Base-by-base conservation (phyloP, 2,329 filamentous ascomycete genomes). In the Mycocentrospora acerina region DNA sequence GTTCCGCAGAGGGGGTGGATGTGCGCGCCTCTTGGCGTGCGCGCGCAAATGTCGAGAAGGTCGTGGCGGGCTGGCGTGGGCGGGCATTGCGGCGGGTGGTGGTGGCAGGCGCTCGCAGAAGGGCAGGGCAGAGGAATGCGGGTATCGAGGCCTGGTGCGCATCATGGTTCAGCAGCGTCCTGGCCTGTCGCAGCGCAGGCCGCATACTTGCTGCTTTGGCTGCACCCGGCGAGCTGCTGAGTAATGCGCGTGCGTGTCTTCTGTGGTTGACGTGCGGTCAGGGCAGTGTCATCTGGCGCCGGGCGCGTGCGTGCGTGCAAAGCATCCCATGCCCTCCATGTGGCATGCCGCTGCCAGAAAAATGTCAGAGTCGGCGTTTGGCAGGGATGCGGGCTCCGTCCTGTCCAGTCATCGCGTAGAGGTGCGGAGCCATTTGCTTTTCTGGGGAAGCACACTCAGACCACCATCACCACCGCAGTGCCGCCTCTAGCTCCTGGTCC, bases 71-170 rank as follows among this genome's bases (percentile, higher is more conserved):
- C 22, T 24, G 37, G 16, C 35, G 4, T 8, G 38, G 4, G 24
- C 32, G 34, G 8, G 42, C 27, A 29, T 35, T 42, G 16, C 42
- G 52, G 31, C 42, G 29, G 12, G 53, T 27, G 12, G 53, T 27
- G 32, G 27, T 22, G 32, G 36, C 4, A 10, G 54, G 42, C 11
- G 46, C 26, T 35, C 57, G 48, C 31, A 65, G 53, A 11, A 68
- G 48, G 3, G 58, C 56, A 15, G 66, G 66, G 25, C 63, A 67
- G 32, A 68, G 58, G 32, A 67, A 67, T 4, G 51, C 26, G 7
- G 63, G 63, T 26, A 66, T 47, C 4, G 59, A 45, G 28, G 55
- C 43, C 33, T 57, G 51, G 32, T 40, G 36, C 4, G 35, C 34
- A 40, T 62, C 57, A 26, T 56, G 45, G 30, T 54, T 47, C 35